Evolutionary conservation across 1,284 basidiomycete species (phyloP).

Genomic region (Cutaneotrichosporon sp.): DNA sequence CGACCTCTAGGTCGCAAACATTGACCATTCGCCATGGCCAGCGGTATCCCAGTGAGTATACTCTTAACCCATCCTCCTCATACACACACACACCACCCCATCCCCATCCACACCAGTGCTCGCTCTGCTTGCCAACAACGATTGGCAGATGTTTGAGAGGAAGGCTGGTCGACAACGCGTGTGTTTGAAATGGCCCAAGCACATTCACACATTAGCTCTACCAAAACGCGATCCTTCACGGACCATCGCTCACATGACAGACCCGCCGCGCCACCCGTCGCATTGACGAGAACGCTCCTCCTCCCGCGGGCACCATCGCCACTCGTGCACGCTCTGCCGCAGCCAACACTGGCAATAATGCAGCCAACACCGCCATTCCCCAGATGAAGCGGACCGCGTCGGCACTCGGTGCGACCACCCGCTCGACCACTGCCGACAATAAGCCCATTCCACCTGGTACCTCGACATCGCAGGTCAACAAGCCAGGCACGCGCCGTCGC

Average conservation of each 20-base stretch:
- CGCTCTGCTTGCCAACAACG: background rate
- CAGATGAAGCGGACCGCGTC: slow-evolving; percentile 39
- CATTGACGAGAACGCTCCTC: slow-evolving; percentile 49
- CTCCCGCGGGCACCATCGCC: slow-evolving; percentile 28
- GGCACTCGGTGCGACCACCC: slow-evolving; percentile 20
- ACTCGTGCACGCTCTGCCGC: slow-evolving; percentile 30
- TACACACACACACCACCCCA: background rate
- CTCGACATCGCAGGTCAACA: background rate
- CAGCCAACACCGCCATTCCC: slow-evolving; percentile 36
- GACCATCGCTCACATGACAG: slow-evolving; percentile 27
- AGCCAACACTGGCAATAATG: slow-evolving; percentile 18
- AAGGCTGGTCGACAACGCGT: slow-evolving; percentile 2
- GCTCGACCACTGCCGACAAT: slow-evolving; percentile 17
- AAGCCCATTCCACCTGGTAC: slow-evolving; percentile 14
- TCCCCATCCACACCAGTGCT: background rate
- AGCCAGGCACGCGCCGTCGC: slow-evolving; percentile 30
- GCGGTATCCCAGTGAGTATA: slow-evolving; percentile 36
- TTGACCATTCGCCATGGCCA: slow-evolving; percentile 27
- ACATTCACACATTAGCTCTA: background rate
- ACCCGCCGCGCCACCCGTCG: slow-evolving; percentile 43
- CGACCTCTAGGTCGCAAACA: background rate
- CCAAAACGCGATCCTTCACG: slow-evolving; percentile 4
- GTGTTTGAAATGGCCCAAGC: slow-evolving; percentile 6
- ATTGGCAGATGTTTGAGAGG: background rate
- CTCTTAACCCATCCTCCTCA: background rate